Conservation (phyloP, 768 basidiomycete species). For the Pleurotus sapidus region DNA sequence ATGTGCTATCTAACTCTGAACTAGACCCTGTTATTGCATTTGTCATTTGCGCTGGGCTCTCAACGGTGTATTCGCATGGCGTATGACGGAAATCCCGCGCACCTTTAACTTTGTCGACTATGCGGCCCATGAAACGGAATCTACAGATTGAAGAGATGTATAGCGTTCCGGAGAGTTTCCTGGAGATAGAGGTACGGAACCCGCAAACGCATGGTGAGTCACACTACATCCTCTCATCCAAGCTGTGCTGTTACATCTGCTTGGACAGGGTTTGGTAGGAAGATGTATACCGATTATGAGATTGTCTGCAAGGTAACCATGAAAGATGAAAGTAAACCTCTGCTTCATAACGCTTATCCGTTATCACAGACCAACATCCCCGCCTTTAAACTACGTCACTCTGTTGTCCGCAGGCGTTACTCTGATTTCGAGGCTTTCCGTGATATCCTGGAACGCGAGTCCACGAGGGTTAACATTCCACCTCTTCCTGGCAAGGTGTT, state of each 20-base stretch:
- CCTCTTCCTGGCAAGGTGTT: conserved; percentile 97
- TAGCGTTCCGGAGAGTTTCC: conserved; percentile 91
- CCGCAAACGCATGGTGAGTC: conserved; percentile 91
- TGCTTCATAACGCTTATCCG: no score
- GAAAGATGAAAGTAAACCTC: neutral
- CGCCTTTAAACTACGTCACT: conserved; percentile 96
- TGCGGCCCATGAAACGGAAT: neutral
- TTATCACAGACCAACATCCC: conserved; percentile 89
- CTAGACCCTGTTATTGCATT: neutral
- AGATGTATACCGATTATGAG: conserved; percentile 99
- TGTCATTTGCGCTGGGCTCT: neutral
- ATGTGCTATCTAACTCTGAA: neutral
- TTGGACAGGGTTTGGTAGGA: conserved; percentile 81
- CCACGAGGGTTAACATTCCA: conserved; percentile 96
- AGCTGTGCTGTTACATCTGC: conserved; percentile 2
- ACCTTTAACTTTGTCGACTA: neutral
- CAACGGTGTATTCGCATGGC: neutral
- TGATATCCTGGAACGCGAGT: conserved; percentile 96
- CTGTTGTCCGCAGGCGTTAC: conserved; percentile 83
- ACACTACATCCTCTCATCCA: neutral
- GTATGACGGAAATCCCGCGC: neutral
- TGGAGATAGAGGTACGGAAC: conserved; percentile 96
- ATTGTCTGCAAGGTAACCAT: conserved; percentile 87
- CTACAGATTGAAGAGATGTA: conserved; percentile 97
- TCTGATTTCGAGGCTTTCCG: conserved; percentile 97